Evolutionary conservation across 139 green algal genomes (phyloP), one percentile per base, ranked within the genome.

Genomic region (Coelastrella sp.): DNA sequence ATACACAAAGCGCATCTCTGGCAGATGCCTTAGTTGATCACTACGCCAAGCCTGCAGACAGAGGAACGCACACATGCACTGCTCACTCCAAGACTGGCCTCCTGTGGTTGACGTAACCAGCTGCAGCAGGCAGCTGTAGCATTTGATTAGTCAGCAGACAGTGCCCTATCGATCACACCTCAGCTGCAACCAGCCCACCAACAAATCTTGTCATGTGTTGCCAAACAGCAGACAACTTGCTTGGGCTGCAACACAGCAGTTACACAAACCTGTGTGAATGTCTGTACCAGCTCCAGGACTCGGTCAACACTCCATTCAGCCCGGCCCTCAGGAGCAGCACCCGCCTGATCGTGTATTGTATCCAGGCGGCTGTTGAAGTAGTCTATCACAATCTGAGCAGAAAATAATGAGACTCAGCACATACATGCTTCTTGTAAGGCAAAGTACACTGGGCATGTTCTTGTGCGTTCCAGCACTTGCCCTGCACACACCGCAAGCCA

Each of bases 1-100:
- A 49, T 97, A 97, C 19, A 91, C 94, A 89, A 97, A 97, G 59
- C 89, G 74, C 65, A 97, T 89, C 82, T 97, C 94, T 19, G 92
- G 91, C 76, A 95, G 92, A 11, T 84, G 78, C 57, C 81, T 90
- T 17, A 97, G 92, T 25, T 76, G 82, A 85, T 96, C 94, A 14
- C 78, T 22, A 27, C 93, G 92, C 95, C 95, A 97, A 3, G 65
- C 85, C 49, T 91, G 89, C 56, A 84, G 56, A 27, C 9, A 25
- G 22, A 81, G 14, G 24, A 81, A 59, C 4, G 14, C 9, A 11
- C 8, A 8, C 70, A 78, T 24, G 70, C 12, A 78, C 8, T 11
- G 20, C 15, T 17, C 63, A 22, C 63, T 72, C 63, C 63, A 72
- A 49, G 35, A 49, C 35, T 49, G 35, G 35, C 35, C 35, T 49